Conservation (phyloP, 2,329 filamentous ascomycete species). For the Ophiostoma piceae region DNA sequence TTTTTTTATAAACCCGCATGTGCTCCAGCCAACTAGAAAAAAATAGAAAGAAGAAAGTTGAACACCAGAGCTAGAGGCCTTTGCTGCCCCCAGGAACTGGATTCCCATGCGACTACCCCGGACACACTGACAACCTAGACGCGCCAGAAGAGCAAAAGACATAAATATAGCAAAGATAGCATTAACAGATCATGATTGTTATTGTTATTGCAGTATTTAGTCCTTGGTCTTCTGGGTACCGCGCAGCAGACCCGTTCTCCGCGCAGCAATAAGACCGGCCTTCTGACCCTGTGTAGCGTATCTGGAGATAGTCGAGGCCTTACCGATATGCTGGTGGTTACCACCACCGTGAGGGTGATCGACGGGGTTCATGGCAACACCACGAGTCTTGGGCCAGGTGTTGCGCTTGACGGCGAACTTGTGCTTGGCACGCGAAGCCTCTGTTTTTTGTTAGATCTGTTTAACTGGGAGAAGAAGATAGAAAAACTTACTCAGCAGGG, state of each 20-base stretch:
- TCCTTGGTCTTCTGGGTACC: conserved; percentile 99
- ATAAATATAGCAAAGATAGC: conserved; percentile 9
- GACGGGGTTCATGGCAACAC: conserved; percentile 99
- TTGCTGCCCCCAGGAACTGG: neutral
- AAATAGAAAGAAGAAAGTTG: conserved; percentile 11
- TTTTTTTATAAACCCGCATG: conserved; percentile 18
- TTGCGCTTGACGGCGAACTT: conserved; percentile 99
- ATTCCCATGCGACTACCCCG: conserved; percentile 16
- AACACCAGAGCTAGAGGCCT: neutral
- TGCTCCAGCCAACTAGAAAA: conserved; percentile 18
- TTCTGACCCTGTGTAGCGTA: conserved; percentile 99
- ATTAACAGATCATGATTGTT: conserved; percentile 35
- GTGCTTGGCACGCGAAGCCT: conserved; percentile 99
- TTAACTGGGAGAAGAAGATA: too few species aligned
- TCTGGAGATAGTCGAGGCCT: conserved; percentile 98
- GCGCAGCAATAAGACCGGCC: conserved; percentile 99
- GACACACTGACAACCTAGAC: conserved; percentile 10
- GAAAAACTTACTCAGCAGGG: conserved; percentile 71
- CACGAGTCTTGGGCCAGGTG: conserved; percentile 99
- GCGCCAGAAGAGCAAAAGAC: conserved; percentile 3
- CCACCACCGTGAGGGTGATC: conserved; percentile 98
- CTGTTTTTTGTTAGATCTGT: conserved; percentile 42
- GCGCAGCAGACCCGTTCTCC: conserved; percentile 98
- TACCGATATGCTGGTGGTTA: conserved; percentile 99
- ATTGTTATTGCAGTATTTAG: conserved; percentile 48